Conservation (phyloP, 1,284 basidiomycete species). For the Phenoliferia sp. region DNA sequence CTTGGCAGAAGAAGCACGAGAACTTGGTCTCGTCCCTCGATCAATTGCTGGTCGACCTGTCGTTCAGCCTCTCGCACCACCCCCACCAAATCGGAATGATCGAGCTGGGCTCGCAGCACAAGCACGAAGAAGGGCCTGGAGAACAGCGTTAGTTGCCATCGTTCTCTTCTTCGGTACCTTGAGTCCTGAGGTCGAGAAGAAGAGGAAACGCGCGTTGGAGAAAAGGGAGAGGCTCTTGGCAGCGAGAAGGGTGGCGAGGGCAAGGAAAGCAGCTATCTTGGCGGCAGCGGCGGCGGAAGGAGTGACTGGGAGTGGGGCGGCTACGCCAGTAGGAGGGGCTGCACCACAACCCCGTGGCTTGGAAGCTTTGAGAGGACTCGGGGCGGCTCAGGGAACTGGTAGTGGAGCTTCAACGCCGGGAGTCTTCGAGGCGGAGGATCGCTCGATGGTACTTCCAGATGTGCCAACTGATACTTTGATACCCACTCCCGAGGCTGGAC, state of each 20-base stretch:
- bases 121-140: constrained; percentile 4
- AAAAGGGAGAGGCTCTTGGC: constrained; percentile 36
- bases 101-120: constrained; percentile 5
- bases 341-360: too few species aligned
- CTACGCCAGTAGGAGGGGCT: too few species aligned
- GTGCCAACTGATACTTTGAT: neutral
- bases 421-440: neutral
- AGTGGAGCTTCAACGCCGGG: neutral
- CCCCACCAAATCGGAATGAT: constrained; percentile 1
- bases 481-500: neutral
- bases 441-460: neutral
- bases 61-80: neutral
- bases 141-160: constrained; percentile 9
- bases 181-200: constrained; percentile 37
- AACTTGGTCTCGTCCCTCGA: constrained; percentile 35
- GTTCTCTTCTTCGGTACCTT: constrained; percentile 38
- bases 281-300: neutral
- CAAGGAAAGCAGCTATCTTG: constrained; percentile 1
- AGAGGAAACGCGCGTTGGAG: constrained; percentile 36
- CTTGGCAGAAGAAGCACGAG: constrained; percentile 36
- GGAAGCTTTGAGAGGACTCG: too few species aligned
- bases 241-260: constrained; percentile 17
- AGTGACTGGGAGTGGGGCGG: neutral
- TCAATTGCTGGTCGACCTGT: constrained; percentile 28
- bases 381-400: too few species aligned